Conservation (phyloP, 1,284 basidiomycete species). For the Fistulina hepatica region DNA sequence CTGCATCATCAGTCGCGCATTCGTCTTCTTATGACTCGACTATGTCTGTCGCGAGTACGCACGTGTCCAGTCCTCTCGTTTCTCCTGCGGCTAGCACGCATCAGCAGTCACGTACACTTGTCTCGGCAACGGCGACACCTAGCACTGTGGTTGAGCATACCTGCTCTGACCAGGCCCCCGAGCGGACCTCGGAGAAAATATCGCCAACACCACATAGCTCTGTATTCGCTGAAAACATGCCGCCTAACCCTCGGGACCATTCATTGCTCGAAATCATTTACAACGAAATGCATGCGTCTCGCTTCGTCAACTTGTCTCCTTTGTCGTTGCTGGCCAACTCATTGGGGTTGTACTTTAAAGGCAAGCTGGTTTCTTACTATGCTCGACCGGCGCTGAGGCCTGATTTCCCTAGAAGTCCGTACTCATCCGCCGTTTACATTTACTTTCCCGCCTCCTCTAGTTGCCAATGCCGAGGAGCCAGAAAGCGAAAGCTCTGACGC, state of each 20-base stretch:
- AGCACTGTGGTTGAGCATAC: too few species aligned
- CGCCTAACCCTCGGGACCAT: conserved; percentile 56
- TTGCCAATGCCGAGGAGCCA: conserved; percentile 9
- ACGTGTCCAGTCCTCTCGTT: too few species aligned
- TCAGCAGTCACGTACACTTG: too few species aligned
- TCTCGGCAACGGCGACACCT: too few species aligned
- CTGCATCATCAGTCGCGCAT: too few species aligned
- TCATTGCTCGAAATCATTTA: conserved; percentile 53
- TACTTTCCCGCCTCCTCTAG: conserved; percentile 39
- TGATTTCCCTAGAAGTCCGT: conserved; percentile 36
- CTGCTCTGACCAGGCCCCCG: too few species aligned
- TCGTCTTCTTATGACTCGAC: too few species aligned
- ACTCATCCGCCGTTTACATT: conserved; percentile 50
- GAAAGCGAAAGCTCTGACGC: conserved; percentile 3
- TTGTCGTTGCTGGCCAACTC: conserved; percentile 48
- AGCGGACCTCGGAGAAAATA: too few species aligned
- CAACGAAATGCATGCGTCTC: conserved; percentile 48
- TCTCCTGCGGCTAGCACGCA: too few species aligned
- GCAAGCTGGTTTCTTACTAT: conserved; percentile 24
- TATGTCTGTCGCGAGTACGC: too few species aligned
- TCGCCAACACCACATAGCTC: too few species aligned
- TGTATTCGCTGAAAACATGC: conserved; percentile 13
- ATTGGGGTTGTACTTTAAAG: conserved; percentile 47
- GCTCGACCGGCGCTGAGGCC: background rate
- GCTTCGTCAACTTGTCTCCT: conserved; percentile 57